A percentile compares a stretch with the other conserved stretches of the same genome.
Conservation (phyloP, 495 filamentous ascomycete species). For the Hypoxylon perforatum region DNA sequence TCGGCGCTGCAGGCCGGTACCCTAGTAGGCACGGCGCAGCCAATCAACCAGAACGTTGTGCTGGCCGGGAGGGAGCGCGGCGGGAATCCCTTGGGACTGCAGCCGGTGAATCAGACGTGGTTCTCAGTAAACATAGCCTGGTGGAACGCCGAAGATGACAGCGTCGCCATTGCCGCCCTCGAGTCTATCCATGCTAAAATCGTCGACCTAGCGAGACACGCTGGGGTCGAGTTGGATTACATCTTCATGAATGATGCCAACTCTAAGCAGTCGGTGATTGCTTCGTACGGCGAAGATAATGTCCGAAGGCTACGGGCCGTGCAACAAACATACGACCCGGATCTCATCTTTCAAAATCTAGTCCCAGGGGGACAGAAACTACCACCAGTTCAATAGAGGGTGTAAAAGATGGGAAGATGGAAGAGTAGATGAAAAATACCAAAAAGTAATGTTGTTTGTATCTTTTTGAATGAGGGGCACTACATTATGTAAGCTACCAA, state of each 20-base stretch:
- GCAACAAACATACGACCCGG: slow-evolving; percentile 50
- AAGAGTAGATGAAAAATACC: no score
- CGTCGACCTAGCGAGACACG: neutral
- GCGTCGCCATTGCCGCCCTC: neutral
- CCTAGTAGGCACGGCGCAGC: neutral
- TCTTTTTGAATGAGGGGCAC: no score
- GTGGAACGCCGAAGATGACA: slow-evolving; percentile 24
- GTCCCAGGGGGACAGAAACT: slow-evolving; percentile 22
- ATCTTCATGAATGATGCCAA: slow-evolving; percentile 42
- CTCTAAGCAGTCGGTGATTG: slow-evolving; percentile 45
- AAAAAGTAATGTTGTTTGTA: no score
- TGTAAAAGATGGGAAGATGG: no score
- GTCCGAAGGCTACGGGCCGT: slow-evolving; percentile 39
- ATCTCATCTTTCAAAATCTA: slow-evolving; percentile 49
- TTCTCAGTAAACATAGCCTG: slow-evolving; percentile 10
- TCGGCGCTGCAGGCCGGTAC: slow-evolving; percentile 1
- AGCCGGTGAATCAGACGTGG: slow-evolving; percentile 20
- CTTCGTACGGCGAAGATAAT: slow-evolving; percentile 48
- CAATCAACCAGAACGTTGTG: neutral
- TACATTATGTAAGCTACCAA: no score
- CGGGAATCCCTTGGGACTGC: no score
- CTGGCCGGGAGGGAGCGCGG: no score
- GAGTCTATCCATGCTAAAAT: neutral
- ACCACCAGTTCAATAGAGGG: neutral
- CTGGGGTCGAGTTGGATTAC: neutral